Evolutionary conservation across 2,329 filamentous ascomycete genomes (phyloP).

Genomic region (Ophiocordyceps camponoti-saundersi): DNA sequence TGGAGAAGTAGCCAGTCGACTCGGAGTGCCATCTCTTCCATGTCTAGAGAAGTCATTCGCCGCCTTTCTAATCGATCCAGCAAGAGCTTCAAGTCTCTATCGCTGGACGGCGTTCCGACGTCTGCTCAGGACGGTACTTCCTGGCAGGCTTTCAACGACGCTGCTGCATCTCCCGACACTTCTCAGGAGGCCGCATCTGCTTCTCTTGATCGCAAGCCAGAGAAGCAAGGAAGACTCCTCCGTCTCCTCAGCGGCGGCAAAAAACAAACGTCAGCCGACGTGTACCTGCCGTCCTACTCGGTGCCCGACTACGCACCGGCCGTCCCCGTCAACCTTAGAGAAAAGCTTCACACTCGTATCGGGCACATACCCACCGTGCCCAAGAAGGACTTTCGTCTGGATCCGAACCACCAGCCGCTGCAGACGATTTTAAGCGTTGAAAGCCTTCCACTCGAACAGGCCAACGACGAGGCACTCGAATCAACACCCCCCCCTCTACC

Average conservation of each 20-base stretch:
- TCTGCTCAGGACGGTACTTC: not conserved
- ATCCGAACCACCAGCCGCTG: slow-evolving; percentile 28
- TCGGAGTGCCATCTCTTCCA: not conserved
- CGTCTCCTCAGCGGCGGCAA: slow-evolving; percentile 2
- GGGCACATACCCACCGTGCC: slow-evolving; percentile 16
- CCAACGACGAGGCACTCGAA: not conserved
- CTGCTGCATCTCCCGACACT: not conserved
- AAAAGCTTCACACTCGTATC: slow-evolving; percentile 17
- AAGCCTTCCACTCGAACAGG: slow-evolving; percentile 12
- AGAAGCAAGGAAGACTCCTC: slow-evolving; percentile 1
- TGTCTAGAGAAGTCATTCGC: slow-evolving; percentile 1
- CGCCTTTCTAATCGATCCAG: not conserved
- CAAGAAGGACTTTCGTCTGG: slow-evolving; percentile 19
- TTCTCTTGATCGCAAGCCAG: not conserved
- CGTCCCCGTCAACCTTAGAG: slow-evolving; percentile 17
- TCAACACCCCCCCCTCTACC: not conserved
- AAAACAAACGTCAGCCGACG: not conserved
- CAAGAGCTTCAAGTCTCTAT: not conserved
- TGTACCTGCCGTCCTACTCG: slow-evolving; percentile 4
- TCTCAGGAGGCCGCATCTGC: not conserved
- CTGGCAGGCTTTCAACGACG: not conserved
- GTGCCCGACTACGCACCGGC: slow-evolving; percentile 13
- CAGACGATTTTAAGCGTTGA: slow-evolving; percentile 33
- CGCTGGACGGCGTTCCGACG: not conserved
- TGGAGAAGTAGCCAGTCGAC: not conserved